A percentile compares a stretch with the other conserved stretches of the same genome.
Evolutionary conservation across 805 yeast genomes (phyloP).

Genomic region (Zygotorulaspora florentina): DNA sequence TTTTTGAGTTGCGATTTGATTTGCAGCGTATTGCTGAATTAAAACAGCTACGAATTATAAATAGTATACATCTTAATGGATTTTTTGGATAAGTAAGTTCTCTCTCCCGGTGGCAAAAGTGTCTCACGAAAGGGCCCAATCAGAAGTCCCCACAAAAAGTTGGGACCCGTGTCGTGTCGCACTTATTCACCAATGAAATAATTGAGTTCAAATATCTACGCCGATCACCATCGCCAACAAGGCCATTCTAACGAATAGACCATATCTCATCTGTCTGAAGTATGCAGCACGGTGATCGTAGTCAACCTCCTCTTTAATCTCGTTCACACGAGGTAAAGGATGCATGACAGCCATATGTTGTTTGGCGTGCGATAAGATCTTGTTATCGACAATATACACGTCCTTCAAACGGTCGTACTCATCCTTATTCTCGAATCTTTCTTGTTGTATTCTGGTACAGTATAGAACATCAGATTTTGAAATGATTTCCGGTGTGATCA

Average conservation of each 20-base stretch:
- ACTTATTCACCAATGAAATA: neutral
- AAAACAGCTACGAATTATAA: neutral
- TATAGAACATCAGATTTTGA: slow-evolving; percentile 90
- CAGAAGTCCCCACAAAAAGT: slow-evolving; percentile 21
- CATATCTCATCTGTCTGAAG: slow-evolving; percentile 99
- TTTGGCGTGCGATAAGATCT: slow-evolving; percentile 85
- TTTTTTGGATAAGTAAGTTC: neutral
- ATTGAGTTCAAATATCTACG: slow-evolving; percentile 57
- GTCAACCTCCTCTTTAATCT: slow-evolving; percentile 96
- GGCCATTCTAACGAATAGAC: slow-evolving; percentile 98
- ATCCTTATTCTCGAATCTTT: slow-evolving; percentile 72
- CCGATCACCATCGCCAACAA: slow-evolving; percentile 97
- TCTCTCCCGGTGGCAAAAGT: neutral
- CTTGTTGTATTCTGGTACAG: slow-evolving; percentile 98
- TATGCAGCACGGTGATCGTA: slow-evolving; percentile 99
- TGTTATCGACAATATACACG: slow-evolving; percentile 87
- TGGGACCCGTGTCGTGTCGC: neutral
- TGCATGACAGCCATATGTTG: slow-evolving; percentile 99
- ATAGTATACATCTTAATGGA: neutral
- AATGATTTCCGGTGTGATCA: slow-evolving; percentile 77
- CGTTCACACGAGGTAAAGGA: slow-evolving; percentile 96
- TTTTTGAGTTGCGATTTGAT: neutral
- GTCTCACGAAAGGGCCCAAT: slow-evolving; percentile 1
- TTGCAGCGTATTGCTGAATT: neutral
- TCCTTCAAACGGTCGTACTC: slow-evolving; percentile 89